These are phyloP conservation scores for Lasiodiplodia sp. DNA, from an alignment of 2,329 filamentous ascomycete species.

Conservation along the genomic window DNA sequence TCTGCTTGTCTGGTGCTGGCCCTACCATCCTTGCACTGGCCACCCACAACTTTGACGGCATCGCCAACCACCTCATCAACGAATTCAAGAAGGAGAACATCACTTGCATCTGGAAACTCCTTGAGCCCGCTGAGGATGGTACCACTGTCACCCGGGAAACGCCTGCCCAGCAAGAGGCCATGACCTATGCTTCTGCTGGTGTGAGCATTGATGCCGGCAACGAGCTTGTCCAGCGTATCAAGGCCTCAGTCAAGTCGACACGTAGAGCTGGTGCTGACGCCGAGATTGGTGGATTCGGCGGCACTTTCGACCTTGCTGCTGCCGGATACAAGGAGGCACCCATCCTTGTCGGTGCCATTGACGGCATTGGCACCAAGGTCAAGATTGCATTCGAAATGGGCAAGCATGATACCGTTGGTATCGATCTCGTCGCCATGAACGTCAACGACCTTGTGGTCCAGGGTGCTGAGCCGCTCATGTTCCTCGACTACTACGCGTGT, in stretches of 20 bases:
- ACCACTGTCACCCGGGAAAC: conserved; percentile 49
- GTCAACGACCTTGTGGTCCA: conserved; percentile 98
- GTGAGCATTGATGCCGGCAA: conserved; percentile 96
- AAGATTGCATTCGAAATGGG: conserved; percentile 91
- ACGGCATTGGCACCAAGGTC: conserved; percentile 95
- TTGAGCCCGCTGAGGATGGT: conserved; percentile 83
- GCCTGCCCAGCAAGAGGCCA: conserved; percentile 39
- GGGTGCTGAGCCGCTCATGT: conserved; percentile 92
- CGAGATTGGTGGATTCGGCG: conserved; percentile 94
- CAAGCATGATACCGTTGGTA: conserved; percentile 93
- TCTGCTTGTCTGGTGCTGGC: conserved; percentile 93
- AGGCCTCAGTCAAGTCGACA: conserved; percentile 85
- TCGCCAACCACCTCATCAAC: conserved; percentile 79
- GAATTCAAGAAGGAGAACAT: conserved; percentile 77
- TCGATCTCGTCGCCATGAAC: conserved; percentile 98
- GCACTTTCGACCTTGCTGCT: conserved; percentile 78
- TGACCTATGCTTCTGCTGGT: conserved; percentile 93
- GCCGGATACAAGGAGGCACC: conserved; percentile 79
- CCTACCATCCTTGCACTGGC: conserved; percentile 94
- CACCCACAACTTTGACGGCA: conserved; percentile 86
- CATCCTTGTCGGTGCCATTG: conserved; percentile 90
- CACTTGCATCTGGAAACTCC: conserved; percentile 82
- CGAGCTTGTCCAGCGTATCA: conserved; percentile 89
- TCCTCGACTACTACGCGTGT: conserved; percentile 98
- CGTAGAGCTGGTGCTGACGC: conserved; percentile 86